Evolutionary conservation across 768 basidiomycete species (phyloP).

Genomic region (Hebeloma cylindrosporum): DNA sequence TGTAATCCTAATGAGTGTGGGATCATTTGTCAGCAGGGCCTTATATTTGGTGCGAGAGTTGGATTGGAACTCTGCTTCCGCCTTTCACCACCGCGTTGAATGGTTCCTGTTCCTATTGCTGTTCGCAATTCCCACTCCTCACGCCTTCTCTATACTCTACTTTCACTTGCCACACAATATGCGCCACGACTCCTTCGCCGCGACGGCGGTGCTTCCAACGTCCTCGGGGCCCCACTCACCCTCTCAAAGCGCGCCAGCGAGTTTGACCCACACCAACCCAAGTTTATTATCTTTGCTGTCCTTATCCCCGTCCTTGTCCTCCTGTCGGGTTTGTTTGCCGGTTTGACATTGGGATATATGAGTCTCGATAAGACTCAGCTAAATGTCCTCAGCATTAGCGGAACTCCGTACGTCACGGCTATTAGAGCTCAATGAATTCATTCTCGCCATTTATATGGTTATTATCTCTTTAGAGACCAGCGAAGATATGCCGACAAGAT

Average conservation of each 20-base stretch:
- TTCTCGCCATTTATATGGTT: not conserved
- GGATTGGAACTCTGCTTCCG: not conserved
- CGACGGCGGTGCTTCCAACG: conserved; percentile 9
- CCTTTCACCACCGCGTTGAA: conserved; percentile 30
- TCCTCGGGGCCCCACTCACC: conserved; percentile 1
- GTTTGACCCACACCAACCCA: conserved; percentile 31
- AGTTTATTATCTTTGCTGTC: conserved; percentile 40
- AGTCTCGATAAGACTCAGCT: conserved; percentile 91
- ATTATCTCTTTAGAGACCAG: conserved; percentile 80
- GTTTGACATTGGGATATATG: conserved; percentile 91
- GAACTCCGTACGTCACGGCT: conserved; percentile 78
- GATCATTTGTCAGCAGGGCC: conserved; percentile 8
- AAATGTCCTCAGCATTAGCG: conserved; percentile 81
- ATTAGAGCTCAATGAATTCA: too few species aligned
- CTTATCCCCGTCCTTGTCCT: conserved; percentile 86
- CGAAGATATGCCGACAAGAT: conserved; percentile 81
- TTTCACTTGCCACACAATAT: conserved; percentile 46
- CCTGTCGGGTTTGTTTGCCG: conserved; percentile 85
- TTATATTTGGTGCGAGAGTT: not conserved
- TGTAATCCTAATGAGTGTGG: not conserved
- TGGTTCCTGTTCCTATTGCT: conserved; percentile 43
- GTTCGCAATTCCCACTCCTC: conserved; percentile 38
- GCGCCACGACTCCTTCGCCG: conserved; percentile 39
- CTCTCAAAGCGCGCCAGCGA: conserved; percentile 28
- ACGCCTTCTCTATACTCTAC: conserved; percentile 43